These are phyloP conservation scores for Yamadazyma trypodendri DNA, from an alignment of 1,139 yeast species.

Conservation along the genomic window DNA sequence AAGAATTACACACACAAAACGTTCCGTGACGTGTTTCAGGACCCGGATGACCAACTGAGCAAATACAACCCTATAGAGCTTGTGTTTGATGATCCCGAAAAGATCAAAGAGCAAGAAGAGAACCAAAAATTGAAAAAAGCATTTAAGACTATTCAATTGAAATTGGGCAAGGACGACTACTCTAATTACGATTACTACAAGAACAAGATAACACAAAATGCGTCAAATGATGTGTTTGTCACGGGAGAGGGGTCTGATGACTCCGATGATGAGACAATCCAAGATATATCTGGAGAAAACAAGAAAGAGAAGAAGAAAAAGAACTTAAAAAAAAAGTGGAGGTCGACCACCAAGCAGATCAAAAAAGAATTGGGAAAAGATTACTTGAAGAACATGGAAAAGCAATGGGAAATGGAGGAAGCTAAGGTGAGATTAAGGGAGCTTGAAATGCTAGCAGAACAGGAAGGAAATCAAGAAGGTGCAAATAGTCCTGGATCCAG, in stretches of 20 bases:
- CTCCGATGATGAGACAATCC: slow-evolving; percentile 16
- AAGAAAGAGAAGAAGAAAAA: slow-evolving; percentile 22
- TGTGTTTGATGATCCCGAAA: slow-evolving; percentile 34
- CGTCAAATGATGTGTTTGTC: slow-evolving; percentile 14
- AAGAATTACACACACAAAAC: slow-evolving; percentile 43
- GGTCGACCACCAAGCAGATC: slow-evolving; percentile 25
- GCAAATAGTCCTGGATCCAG: not conserved
- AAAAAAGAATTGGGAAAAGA: slow-evolving; percentile 34
- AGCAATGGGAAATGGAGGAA: slow-evolving; percentile 21
- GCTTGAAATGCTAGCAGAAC: slow-evolving; percentile 9
- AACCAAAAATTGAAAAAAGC: slow-evolving; percentile 27
- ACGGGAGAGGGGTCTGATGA: slow-evolving; percentile 20
- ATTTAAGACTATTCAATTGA: slow-evolving; percentile 28
- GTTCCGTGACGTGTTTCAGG: slow-evolving; percentile 38
- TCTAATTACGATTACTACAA: slow-evolving; percentile 39
- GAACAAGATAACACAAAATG: slow-evolving; percentile 15
- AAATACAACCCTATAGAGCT: slow-evolving; percentile 43
- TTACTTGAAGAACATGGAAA: slow-evolving; percentile 26
- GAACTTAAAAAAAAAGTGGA: slow-evolving; percentile 26
- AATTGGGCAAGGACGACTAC: slow-evolving; percentile 34
- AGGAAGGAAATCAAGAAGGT: slow-evolving; percentile 4
- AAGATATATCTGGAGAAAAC: slow-evolving; percentile 10
- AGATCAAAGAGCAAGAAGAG: slow-evolving; percentile 19
- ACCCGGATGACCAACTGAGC: slow-evolving; percentile 28
- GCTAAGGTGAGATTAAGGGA: slow-evolving; percentile 16